Evolutionary conservation across 768 basidiomycete species (phyloP).

Genomic region (Paxillus rubicundulus): DNA sequence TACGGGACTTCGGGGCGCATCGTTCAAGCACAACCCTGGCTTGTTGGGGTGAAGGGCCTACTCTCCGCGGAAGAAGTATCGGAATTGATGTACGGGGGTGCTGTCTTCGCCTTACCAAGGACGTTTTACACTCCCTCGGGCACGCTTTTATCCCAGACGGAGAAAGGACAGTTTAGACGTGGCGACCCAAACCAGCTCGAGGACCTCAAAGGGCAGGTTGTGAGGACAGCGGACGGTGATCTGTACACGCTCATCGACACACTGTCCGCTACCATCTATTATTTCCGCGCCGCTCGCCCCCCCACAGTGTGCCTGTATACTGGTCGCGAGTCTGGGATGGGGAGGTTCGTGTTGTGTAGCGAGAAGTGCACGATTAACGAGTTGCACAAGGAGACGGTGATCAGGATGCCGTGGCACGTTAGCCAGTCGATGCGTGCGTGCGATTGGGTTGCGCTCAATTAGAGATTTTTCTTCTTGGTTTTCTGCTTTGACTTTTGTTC

Average conservation of each 20-base stretch:
- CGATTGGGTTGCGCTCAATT: conserved; percentile 24
- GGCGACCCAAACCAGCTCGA: conserved; percentile 15
- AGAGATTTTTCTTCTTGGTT: background rate
- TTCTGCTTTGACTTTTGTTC: no score
- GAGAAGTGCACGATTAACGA: conserved; percentile 21
- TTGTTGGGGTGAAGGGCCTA: conserved; percentile 25
- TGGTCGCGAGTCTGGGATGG: conserved; percentile 19
- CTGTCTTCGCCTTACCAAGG: conserved; percentile 5
- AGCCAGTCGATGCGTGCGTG: conserved; percentile 17
- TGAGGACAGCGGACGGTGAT: background rate
- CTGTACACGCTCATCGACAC: conserved; percentile 27
- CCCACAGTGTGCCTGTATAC: conserved; percentile 26
- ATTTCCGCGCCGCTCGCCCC: conserved; percentile 19
- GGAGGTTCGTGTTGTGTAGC: conserved; percentile 21
- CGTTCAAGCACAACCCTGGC: conserved; percentile 18
- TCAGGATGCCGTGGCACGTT: conserved; percentile 23
- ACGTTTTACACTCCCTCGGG: conserved; percentile 20
- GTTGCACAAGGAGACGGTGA: conserved; percentile 23
- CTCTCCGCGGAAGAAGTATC: conserved; percentile 23
- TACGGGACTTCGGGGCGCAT: conserved; percentile 20
- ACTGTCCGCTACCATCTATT: conserved; percentile 19
- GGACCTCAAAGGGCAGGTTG: background rate
- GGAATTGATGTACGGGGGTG: conserved; percentile 11
- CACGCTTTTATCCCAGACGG: conserved; percentile 9
- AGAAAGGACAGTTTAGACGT: conserved; percentile 9